phyloP scores from a whole-genome alignment of 768 basidiomycete species.

The Fomitopsis pulvina region DNA sequence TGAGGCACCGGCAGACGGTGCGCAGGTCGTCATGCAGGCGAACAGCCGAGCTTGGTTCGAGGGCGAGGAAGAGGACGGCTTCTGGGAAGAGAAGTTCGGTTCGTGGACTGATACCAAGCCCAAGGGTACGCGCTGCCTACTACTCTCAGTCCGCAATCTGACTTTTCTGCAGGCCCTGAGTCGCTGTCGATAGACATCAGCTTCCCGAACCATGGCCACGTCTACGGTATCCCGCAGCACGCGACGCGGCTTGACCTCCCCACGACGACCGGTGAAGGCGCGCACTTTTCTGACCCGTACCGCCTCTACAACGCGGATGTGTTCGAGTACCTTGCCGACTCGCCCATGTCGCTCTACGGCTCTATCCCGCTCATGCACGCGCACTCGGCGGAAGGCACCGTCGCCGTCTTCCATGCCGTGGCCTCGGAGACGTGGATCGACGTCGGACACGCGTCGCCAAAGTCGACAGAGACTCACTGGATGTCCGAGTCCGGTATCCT shows the following conservation, averaged over 20 bases:
- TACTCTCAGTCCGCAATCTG: neutral
- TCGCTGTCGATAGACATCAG: slow-evolving; percentile 87
- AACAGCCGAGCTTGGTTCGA: slow-evolving; percentile 78
- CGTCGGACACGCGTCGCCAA: slow-evolving; percentile 59
- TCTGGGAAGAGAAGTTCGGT: slow-evolving; percentile 85
- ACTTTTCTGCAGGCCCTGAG: slow-evolving; percentile 70
- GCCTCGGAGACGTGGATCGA: slow-evolving; percentile 96
- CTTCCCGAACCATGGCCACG: slow-evolving; percentile 86
- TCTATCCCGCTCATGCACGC: slow-evolving; percentile 92
- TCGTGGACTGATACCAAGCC: slow-evolving; percentile 93
- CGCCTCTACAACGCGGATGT: slow-evolving; percentile 94
- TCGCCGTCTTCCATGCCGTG: slow-evolving; percentile 83
- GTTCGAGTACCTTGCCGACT: slow-evolving; percentile 88
- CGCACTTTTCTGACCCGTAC: slow-evolving; percentile 84
- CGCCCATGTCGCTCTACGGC: slow-evolving; percentile 80
- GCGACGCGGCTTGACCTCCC: slow-evolving; percentile 88
- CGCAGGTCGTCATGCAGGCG: slow-evolving; percentile 48
- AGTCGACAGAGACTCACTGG: slow-evolving; percentile 89
- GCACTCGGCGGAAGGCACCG: slow-evolving; percentile 80
- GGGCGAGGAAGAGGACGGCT: slow-evolving; percentile 74
- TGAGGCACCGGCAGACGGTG: slow-evolving; percentile 26
- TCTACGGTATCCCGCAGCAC: slow-evolving; percentile 96
- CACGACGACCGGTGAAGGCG: slow-evolving; percentile 72
- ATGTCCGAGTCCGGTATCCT: slow-evolving; percentile 96
- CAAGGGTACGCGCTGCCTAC: slow-evolving; percentile 55